Conservation (phyloP, 2,329 filamentous ascomycete species). For the Xylaria digitata region DNA sequence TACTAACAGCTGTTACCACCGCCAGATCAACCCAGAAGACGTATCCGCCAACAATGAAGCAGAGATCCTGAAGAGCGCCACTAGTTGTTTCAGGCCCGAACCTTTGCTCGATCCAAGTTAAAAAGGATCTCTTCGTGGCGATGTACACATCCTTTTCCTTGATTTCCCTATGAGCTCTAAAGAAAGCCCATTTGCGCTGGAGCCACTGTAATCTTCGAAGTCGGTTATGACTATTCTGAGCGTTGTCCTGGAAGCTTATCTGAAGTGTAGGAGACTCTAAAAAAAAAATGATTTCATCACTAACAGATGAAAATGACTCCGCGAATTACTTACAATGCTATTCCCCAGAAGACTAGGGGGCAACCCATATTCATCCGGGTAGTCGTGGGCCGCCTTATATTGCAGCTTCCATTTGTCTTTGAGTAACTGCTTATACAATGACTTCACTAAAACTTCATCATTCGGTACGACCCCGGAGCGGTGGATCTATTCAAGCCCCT, state of each 20-base stretch:
- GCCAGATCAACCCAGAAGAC: slow-evolving; percentile 24
- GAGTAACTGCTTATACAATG: slow-evolving; percentile 9
- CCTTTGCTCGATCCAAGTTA: slow-evolving; percentile 10
- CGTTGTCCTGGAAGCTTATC: neutral
- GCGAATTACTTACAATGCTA: slow-evolving; percentile 14
- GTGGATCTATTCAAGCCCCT: neutral
- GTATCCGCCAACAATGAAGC: slow-evolving; percentile 9
- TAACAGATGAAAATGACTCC: neutral
- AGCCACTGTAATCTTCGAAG: slow-evolving; percentile 15
- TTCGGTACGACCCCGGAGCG: neutral
- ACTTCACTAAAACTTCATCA: slow-evolving; percentile 25
- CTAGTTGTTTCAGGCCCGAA: slow-evolving; percentile 5
- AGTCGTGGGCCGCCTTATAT: neutral
- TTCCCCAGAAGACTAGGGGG: slow-evolving; percentile 10
- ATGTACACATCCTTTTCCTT: neutral
- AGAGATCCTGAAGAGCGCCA: slow-evolving; percentile 13
- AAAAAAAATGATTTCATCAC: neutral
- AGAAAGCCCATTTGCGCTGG: slow-evolving; percentile 14
- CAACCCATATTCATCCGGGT: slow-evolving; percentile 7
- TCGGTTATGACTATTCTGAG: neutral
- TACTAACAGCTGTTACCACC: neutral
- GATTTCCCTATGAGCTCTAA: slow-evolving; percentile 5
- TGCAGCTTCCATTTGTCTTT: slow-evolving; percentile 4
- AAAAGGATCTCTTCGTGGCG: neutral
- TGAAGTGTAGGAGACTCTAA: no score